Conservation (phyloP, 345 rosid species). For the Fremontodendron californicum region DNA sequence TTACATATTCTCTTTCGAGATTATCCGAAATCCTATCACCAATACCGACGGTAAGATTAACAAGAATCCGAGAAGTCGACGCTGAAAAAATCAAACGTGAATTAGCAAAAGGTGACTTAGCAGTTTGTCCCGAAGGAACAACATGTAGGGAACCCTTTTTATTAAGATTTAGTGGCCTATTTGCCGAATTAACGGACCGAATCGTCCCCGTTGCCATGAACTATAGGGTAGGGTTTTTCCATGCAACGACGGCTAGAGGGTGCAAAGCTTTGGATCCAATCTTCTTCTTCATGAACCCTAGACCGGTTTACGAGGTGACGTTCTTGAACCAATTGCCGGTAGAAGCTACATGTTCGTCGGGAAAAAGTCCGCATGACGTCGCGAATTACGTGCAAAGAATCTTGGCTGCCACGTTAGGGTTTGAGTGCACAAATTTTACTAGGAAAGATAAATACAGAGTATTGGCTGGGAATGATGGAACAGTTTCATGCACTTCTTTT, state of each 20-base stretch:
- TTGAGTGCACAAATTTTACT: conserved; percentile 89
- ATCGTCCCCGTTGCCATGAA: conserved; percentile 96
- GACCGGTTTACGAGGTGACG: conserved; percentile 85
- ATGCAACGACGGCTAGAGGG: conserved; percentile 89
- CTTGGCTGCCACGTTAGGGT: conserved; percentile 77
- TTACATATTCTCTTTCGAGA: conserved; percentile 79
- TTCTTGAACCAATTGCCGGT: conserved; percentile 75
- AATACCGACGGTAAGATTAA: conserved; percentile 75
- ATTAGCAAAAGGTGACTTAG: conserved; percentile 63
- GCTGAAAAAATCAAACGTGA: conserved; percentile 56
- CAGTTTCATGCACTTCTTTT: conserved; percentile 52
- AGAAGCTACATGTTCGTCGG: conserved; percentile 86
- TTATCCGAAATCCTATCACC: conserved; percentile 81
- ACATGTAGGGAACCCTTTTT: conserved; percentile 91
- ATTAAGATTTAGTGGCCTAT: conserved; percentile 76
- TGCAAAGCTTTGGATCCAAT: conserved; percentile 89
- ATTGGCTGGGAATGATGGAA: conserved; percentile 84
- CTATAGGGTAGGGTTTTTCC: conserved; percentile 87
- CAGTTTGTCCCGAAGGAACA: conserved; percentile 89
- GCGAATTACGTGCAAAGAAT: conserved; percentile 88
- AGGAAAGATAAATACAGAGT: conserved; percentile 83
- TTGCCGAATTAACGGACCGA: conserved; percentile 76
- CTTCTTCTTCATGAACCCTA: conserved; percentile 93
- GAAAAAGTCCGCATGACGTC: conserved; percentile 87
- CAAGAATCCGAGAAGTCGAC: conserved; percentile 65